These are phyloP conservation scores for Chalciporus chontae DNA, from an alignment of 768 basidiomycete genomes.

Conservation along the genomic window DNA sequence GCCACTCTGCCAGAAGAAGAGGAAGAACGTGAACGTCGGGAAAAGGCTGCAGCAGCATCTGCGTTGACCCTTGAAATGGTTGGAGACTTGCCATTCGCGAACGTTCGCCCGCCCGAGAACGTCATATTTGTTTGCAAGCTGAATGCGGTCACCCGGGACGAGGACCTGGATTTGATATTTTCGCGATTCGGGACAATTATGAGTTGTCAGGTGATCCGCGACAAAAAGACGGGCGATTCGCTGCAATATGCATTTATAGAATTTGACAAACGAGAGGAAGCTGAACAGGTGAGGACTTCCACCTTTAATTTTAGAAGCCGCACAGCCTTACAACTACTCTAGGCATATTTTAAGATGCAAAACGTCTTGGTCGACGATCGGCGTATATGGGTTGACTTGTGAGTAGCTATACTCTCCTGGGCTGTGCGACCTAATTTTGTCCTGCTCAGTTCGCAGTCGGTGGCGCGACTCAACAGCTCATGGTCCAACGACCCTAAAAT, in stretches of 20 bases:
- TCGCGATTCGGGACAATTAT: conserved; percentile 93
- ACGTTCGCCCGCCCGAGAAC: conserved; percentile 96
- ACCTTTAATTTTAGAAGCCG: not conserved
- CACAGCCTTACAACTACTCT: conserved; percentile 7
- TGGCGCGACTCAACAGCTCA: conserved; percentile 74
- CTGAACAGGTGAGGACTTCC: conserved; percentile 71
- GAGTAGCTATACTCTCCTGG: conserved; percentile 28
- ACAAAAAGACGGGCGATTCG: conserved; percentile 94
- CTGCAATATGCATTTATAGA: conserved; percentile 99
- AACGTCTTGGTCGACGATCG: conserved; percentile 97
- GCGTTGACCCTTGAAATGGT: conserved; percentile 99
- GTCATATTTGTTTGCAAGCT: conserved; percentile 98
- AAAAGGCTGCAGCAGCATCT: conserved; percentile 86
- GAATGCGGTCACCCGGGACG: conserved; percentile 91
- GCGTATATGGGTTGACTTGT: conserved; percentile 99
- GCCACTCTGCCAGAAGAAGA: conserved; percentile 83
- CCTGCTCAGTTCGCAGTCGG: conserved; percentile 78
- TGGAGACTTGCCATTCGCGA: conserved; percentile 96
- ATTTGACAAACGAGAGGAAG: conserved; percentile 90
- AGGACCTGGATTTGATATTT: conserved; percentile 96
- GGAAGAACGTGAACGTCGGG: conserved; percentile 74
- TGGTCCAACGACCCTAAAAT: conserved; percentile 80
- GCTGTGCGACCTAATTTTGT: conserved; percentile 17
- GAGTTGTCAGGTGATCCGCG: conserved; percentile 96
- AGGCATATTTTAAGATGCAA: conserved; percentile 99